These are phyloP conservation scores for Erysimum cheiranthoides DNA, from an alignment of 345 rosid species.

Conservation along the genomic window DNA sequence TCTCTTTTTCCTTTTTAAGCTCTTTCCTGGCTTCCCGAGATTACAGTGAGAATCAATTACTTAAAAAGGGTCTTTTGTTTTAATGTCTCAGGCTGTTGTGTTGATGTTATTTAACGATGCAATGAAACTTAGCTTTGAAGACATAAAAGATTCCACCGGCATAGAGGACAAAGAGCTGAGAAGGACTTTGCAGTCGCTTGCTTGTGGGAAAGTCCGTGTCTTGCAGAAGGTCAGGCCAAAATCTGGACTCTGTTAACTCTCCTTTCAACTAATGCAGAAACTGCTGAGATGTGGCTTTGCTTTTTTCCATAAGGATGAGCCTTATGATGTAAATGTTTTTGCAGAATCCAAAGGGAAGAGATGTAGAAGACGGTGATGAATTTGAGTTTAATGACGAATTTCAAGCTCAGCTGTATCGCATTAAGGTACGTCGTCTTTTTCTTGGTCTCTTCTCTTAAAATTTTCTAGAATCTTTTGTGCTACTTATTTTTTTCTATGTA, in stretches of 20 bases:
- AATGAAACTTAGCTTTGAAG: conserved; percentile 86
- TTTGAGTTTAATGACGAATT: conserved; percentile 84
- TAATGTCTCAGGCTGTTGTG: conserved; percentile 78
- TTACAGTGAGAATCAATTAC: conserved; percentile 25
- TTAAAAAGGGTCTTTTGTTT: conserved; percentile 16
- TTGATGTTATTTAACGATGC: conserved; percentile 97
- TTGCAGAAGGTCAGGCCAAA: conserved; percentile 70
- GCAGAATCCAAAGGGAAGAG: conserved; percentile 94
- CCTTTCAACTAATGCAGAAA: conserved; percentile 12
- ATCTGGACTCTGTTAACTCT: conserved; percentile 3
- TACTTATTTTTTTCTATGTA: background rate
- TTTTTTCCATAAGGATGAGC: background rate
- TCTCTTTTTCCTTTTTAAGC: background rate
- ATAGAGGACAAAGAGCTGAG: conserved; percentile 96
- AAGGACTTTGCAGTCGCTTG: conserved; percentile 95
- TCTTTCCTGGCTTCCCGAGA: background rate
- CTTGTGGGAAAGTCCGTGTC: conserved; percentile 96
- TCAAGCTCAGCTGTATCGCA: conserved; percentile 80
- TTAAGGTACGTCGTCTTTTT: conserved; percentile 59
- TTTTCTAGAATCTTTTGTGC: background rate
- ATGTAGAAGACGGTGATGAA: conserved; percentile 88
- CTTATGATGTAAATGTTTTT: conserved; percentile 4
- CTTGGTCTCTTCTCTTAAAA: conserved; percentile 12
- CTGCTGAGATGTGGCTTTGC: background rate
- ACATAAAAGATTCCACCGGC: conserved; percentile 87